Conservation (phyloP, 2,329 filamentous ascomycete species). For the Pseudogymnoascus sp. region DNA sequence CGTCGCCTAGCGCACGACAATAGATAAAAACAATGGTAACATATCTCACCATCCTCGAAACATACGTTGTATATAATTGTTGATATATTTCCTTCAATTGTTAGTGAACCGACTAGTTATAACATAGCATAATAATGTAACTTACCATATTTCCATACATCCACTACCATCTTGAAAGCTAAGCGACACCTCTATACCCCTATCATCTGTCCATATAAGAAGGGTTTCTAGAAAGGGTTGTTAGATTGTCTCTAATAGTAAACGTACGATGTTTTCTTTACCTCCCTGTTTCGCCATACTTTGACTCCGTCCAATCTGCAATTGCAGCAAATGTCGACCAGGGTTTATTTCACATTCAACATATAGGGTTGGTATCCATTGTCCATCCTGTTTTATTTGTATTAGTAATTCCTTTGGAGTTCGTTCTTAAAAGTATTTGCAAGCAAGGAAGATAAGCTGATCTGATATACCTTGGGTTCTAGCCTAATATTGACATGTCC, state of each 20-base stretch:
- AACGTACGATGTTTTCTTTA: neutral
- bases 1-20: too few relatives aligned
- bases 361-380: neutral
- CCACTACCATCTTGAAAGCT: neutral
- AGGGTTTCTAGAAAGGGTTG: neutral
- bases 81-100: neutral
- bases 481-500: neutral
- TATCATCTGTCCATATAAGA: too few relatives aligned
- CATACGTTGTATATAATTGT: too few relatives aligned
- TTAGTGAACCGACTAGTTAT: neutral
- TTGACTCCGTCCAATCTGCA: too few relatives aligned
- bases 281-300: neutral
- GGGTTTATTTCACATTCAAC: neutral
- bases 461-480: neutral
- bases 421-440: neutral
- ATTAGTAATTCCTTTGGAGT: neutral
- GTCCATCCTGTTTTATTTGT: neutral
- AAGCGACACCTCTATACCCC: neutral
- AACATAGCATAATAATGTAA: neutral
- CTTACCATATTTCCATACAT: neutral
- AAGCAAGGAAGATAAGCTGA: neutral
- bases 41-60: too few relatives aligned
- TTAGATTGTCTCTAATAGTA: neutral
- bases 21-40: too few relatives aligned
- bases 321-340: too few relatives aligned